A percentile compares a stretch with the other conserved stretches of the same genome.
These are phyloP conservation scores for Suhomyces ambrosiae DNA, from an alignment of 1,139 yeast genomes.

Conservation along the genomic window DNA sequence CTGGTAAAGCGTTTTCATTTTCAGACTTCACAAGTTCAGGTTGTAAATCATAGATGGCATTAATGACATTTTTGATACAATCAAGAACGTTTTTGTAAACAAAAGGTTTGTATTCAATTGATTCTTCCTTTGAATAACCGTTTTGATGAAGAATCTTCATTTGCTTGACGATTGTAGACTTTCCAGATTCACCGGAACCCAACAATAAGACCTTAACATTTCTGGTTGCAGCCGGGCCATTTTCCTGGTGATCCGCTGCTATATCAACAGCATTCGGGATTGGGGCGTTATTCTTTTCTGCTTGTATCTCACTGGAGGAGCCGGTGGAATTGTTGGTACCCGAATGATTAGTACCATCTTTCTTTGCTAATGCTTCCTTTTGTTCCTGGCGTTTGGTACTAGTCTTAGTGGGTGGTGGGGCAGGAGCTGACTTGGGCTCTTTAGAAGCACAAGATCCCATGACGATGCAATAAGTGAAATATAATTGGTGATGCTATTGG, in stretches of 20 bases:
- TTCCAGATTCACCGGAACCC: slow-evolving; percentile 83
- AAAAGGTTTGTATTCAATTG: slow-evolving; percentile 66
- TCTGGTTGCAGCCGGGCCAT: slow-evolving; percentile 19
- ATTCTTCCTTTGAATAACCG: slow-evolving; percentile 67
- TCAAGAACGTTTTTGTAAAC: slow-evolving; percentile 69
- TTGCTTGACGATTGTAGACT: slow-evolving; percentile 75
- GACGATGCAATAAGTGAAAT: background rate
- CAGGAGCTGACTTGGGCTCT: slow-evolving; percentile 17
- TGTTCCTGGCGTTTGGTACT: slow-evolving; percentile 18
- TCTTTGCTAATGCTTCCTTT: slow-evolving; percentile 14
- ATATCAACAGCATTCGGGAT: slow-evolving; percentile 13
- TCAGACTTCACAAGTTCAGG: slow-evolving; percentile 48
- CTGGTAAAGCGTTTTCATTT: slow-evolving; percentile 14
- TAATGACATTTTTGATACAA: slow-evolving; percentile 62
- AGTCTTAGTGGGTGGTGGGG: slow-evolving; percentile 9
- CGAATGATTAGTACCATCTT: slow-evolving; percentile 13
- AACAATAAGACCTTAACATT: slow-evolving; percentile 65
- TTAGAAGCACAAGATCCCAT: slow-evolving; percentile 39
- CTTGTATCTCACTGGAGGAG: slow-evolving; percentile 19
- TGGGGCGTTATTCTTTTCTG: slow-evolving; percentile 9
- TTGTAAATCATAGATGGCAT: slow-evolving; percentile 54
- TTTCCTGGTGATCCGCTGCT: slow-evolving; percentile 12
- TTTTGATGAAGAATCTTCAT: slow-evolving; percentile 72
- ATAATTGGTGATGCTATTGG: background rate
- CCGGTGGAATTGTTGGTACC: slow-evolving; percentile 18